Evolutionary conservation across 106 monocot species (phyloP).

Genomic region (Allium sativum): DNA sequence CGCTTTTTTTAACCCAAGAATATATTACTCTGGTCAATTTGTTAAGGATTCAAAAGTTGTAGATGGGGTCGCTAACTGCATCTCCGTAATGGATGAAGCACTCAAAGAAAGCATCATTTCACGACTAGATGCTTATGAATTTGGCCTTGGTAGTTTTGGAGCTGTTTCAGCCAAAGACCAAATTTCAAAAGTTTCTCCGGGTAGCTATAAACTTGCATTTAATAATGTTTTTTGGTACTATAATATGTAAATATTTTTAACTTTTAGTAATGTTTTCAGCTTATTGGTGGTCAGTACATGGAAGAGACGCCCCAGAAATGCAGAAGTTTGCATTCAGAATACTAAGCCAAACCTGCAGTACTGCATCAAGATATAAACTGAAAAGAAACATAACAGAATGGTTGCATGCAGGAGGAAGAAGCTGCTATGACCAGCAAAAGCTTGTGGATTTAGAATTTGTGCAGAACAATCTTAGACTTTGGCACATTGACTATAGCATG

Average conservation of each 20-base stretch:
- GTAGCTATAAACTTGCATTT: conserved; percentile 14
- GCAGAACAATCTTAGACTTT: conserved; percentile 44
- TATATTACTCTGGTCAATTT: conserved; percentile 52
- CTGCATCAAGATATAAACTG: conserved; percentile 39
- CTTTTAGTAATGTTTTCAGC: conserved; percentile 29
- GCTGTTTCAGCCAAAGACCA: conserved; percentile 31
- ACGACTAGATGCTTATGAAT: conserved; percentile 62
- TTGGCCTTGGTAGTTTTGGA: conserved; percentile 23
- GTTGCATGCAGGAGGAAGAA: conserved; percentile 39
- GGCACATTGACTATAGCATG: conserved; percentile 6
- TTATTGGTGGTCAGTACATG: conserved; percentile 55
- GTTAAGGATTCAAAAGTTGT: conserved; percentile 58
- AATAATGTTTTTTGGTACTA: conserved; percentile 6
- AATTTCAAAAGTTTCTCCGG: conserved; percentile 49
- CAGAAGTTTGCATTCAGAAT: conserved; percentile 46
- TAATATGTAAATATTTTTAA: background rate
- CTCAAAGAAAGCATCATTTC: conserved; percentile 32
- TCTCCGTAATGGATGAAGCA: conserved; percentile 30
- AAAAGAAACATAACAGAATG: conserved; percentile 35
- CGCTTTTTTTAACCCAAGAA: conserved; percentile 60
- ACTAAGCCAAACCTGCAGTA: conserved; percentile 61
- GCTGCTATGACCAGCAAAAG: conserved; percentile 30
- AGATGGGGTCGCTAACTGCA: conserved; percentile 43
- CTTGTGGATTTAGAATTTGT: conserved; percentile 54
- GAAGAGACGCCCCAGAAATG: conserved; percentile 34